Conservation (phyloP, 768 basidiomycete genomes). For the Mycena vitilis region DNA sequence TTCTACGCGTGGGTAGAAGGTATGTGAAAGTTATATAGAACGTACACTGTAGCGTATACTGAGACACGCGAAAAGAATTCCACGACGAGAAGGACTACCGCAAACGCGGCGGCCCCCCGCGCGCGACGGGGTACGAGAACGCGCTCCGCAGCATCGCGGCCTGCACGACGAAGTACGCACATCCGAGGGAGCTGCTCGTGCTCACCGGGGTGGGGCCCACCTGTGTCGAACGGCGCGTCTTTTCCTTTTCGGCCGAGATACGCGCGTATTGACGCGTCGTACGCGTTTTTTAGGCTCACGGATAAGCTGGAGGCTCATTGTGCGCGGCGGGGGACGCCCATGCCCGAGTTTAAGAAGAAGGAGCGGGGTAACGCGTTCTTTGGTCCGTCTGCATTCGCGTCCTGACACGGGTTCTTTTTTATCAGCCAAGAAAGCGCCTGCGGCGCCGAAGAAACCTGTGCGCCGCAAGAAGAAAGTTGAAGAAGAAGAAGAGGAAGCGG, state of each 20-base stretch:
- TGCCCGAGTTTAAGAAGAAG: conserved; percentile 29
- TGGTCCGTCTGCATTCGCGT: background rate
- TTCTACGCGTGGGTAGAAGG: conserved; percentile 18
- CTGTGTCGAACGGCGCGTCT: conserved; percentile 22
- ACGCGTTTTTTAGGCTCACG: conserved; percentile 22
- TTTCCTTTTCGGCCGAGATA: background rate
- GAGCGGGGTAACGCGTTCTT: conserved; percentile 11
- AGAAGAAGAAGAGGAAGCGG: conserved; percentile 1
- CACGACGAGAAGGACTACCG: conserved; percentile 27
- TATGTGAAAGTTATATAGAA: background rate
- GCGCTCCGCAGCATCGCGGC: conserved; percentile 21
- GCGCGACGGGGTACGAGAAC: conserved; percentile 27
- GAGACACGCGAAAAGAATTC: background rate
- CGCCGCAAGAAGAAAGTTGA: background rate
- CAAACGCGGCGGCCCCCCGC: conserved; percentile 19
- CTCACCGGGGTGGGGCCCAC: conserved; percentile 24
- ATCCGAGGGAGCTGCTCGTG: conserved; percentile 21
- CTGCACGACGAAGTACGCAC: conserved; percentile 24
- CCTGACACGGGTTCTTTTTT: too few relatives aligned
- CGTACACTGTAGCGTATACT: background rate
- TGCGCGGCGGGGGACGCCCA: conserved; percentile 10
- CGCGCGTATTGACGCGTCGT: conserved; percentile 20
- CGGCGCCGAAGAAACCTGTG: conserved; percentile 7
- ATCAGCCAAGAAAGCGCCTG: conserved; percentile 20
- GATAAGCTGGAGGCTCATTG: conserved; percentile 24